Evolutionary conservation across 202 grass and related monocot genomes (phyloP).

Genomic region (Setaria italica): DNA sequence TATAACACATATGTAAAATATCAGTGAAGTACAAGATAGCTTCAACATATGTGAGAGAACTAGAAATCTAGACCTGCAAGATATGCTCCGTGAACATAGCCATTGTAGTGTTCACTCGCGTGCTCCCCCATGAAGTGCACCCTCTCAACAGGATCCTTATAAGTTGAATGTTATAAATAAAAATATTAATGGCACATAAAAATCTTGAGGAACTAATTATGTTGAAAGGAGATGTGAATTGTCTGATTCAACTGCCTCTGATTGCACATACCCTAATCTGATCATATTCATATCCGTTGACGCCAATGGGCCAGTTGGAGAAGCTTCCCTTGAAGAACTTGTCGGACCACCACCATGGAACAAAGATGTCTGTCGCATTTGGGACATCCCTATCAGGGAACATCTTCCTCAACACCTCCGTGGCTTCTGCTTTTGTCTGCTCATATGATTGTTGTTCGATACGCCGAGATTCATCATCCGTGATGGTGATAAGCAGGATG

Average conservation of each 20-base stretch:
- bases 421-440: conserved; percentile 57
- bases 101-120: conserved; percentile 71
- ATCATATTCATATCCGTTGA: conserved; percentile 57
- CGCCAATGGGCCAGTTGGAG: conserved; percentile 72
- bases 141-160: neutral
- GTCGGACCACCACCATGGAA: conserved; percentile 68
- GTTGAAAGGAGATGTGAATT: no score
- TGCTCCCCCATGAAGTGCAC: conserved; percentile 29
- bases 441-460: conserved; percentile 66
- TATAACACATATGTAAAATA: neutral
- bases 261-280: no score
- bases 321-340: conserved; percentile 51
- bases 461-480: conserved; percentile 66
- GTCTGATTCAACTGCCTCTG: no score
- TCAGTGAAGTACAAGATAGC: no score
- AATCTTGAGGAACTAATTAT: no score
- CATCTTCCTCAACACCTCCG: conserved; percentile 61
- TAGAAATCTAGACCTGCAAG: conserved; percentile 44
- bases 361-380: conserved; percentile 52
- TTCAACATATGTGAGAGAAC: no score
- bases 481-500: conserved; percentile 64
- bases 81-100: conserved; percentile 69
- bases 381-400: conserved; percentile 54
- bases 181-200: no score
- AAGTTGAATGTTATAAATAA: no score